Base-by-base conservation (phyloP, 805 yeast genomes). In the Debaryomyces castellii region DNA sequence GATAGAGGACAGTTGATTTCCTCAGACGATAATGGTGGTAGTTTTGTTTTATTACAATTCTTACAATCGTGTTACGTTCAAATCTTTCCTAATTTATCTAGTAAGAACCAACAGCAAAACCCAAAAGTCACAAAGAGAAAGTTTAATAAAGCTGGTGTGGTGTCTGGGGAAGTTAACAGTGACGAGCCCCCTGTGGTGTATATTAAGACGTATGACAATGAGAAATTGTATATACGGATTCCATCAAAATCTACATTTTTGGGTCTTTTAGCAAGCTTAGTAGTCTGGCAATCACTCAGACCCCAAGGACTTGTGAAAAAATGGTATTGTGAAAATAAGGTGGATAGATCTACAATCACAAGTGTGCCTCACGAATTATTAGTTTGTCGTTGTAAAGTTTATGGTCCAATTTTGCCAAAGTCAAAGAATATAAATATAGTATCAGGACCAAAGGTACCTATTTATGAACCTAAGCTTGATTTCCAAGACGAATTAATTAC, bases 301-400 rank as follows among this genome's bases (percentile, higher is more conserved):
- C 78, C 80, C 5, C 67, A 63, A 35, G 85, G 85, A 0, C 62
- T 81, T 8, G 77, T 76, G 25, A 75, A 80, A 49, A 82, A 82
- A 55, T 77, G 82, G 81, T 68, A 65, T 50, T 68, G 68, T 45
- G 67, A 66, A 36, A 71, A 71, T 49, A 67, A 62, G 41, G 66
- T 67, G 17, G 51, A 51, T 20, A 49, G 43, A 25, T 54, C 59
- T n/a, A 47, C 58, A 11, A 44, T 49, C n/a, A 53, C 60, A 37
- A 38, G 53, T 20, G 51, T 47, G 20, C 61, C 59, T 5, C 71
- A 66, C 52, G 73, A 66, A 51, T 56, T 85, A 11, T 63, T 85
- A 41, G 85, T 83, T 16, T 82, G 89, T 45, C 74, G 86, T 33
- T 80, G 85, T 55, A 81, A 80, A 57, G 72, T 85, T 1, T 86